Conservation (phyloP, 1,284 basidiomycete species). For the Termitomyces sp. region DNA sequence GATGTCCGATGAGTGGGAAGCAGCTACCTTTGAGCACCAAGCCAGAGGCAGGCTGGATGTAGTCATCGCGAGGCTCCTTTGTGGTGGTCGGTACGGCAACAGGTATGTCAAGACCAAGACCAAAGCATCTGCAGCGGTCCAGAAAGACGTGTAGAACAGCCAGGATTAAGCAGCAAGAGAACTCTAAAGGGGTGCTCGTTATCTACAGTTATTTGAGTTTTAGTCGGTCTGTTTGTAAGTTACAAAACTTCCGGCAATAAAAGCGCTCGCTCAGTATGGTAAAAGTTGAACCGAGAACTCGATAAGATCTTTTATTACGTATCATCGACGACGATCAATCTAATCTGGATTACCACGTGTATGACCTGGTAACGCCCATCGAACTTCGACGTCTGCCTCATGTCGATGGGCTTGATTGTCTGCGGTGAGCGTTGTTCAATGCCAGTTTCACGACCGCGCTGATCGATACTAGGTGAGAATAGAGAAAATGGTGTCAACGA, state of each 20-base stretch:
- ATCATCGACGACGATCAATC: neutral
- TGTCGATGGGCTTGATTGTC: slow-evolving; percentile 2
- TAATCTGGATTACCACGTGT: slow-evolving; percentile 3
- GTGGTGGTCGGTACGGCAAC: no score
- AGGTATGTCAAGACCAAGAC: neutral
- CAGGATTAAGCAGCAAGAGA: no score
- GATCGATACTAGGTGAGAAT: neutral
- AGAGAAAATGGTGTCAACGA: slow-evolving; percentile 1
- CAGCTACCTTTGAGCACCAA: neutral
- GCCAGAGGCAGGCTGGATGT: neutral
- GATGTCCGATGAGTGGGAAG: no score
- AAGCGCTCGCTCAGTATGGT: no score
- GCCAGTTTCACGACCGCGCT: neutral
- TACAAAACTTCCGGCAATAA: no score
- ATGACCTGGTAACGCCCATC: neutral
- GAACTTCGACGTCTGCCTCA: neutral
- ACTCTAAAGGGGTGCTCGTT: no score
- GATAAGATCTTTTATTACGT: no score
- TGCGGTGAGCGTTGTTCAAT: neutral
- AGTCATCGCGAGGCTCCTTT: neutral
- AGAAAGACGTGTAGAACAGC: neutral
- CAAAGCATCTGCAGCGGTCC: neutral
- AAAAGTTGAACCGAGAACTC: no score
- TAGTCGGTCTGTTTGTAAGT: neutral
- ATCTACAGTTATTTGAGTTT: no score